Conservation (phyloP, 2,329 filamentous ascomycete genomes). For the Fusarium domesticum region DNA sequence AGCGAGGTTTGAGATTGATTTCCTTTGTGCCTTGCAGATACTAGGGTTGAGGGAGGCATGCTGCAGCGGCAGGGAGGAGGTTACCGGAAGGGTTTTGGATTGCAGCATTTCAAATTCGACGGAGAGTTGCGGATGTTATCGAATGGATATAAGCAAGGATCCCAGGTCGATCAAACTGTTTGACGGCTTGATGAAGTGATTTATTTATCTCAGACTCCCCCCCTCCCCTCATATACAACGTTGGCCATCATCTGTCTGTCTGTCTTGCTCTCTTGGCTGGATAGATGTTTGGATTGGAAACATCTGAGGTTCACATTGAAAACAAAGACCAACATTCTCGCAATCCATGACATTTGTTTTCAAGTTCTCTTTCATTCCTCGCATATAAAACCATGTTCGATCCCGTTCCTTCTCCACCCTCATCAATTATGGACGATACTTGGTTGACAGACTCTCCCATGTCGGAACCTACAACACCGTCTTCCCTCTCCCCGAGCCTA, state of each 20-base stretch:
- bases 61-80: neutral
- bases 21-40: neutral
- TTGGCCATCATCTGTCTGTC: too few relatives aligned
- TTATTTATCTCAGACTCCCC: too few relatives aligned
- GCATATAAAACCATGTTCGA: neutral
- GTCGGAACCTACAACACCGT: slow-evolving; percentile 18
- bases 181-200: too few relatives aligned
- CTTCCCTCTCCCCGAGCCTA: slow-evolving; percentile 16
- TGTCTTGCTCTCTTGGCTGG: neutral
- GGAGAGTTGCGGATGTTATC: neutral
- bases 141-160: too few relatives aligned
- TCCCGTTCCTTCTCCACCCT: slow-evolving; percentile 13
- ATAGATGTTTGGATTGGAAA: neutral
- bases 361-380: neutral
- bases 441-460: slow-evolving; percentile 8
- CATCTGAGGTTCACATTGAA: neutral
- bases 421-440: neutral
- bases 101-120: neutral
- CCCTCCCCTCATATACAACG: too few relatives aligned
- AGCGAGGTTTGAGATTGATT: neutral
- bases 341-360: neutral
- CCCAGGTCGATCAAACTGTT: neutral
- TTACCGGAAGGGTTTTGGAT: neutral
- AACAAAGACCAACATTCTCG: neutral
- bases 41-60: neutral